These are phyloP conservation scores for Sporothrix mexicana DNA, from an alignment of 2,329 filamentous ascomycete genomes.

Conservation along the genomic window DNA sequence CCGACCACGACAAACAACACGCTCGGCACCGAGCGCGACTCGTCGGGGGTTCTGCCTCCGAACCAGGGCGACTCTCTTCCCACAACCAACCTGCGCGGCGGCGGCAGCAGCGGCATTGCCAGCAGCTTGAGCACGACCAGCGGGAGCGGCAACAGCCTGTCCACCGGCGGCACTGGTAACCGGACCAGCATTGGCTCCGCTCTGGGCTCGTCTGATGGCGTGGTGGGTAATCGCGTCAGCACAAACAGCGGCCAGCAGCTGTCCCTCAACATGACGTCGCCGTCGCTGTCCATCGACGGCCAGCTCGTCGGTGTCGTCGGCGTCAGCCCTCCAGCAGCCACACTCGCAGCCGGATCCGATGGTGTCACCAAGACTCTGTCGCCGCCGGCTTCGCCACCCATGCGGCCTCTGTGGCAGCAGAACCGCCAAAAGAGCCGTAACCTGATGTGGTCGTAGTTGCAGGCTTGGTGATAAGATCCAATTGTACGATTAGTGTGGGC, in stretches of 20 bases:
- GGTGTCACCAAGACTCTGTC: not conserved
- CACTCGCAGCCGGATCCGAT: not conserved
- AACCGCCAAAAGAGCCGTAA: constrained; percentile 57
- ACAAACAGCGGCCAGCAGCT: constrained; percentile 19
- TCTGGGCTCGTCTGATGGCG: not conserved
- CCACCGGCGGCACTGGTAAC: not conserved
- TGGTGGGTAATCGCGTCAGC: not conserved
- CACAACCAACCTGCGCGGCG: constrained; percentile 16
- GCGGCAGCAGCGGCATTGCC: constrained; percentile 21
- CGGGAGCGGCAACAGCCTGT: not conserved
- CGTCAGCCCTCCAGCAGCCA: constrained; percentile 13
- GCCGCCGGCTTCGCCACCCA: constrained; percentile 8
- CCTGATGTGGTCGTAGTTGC: constrained; percentile 48
- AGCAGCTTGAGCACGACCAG: not conserved
- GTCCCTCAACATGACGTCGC: constrained; percentile 28
- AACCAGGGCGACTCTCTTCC: not conserved
- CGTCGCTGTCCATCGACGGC: constrained; percentile 22
- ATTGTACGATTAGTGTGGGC: not conserved
- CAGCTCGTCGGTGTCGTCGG: not conserved
- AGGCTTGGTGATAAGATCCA: too few species aligned
- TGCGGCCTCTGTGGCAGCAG: constrained; percentile 60
- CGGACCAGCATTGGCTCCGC: not conserved
- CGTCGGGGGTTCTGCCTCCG: constrained; percentile 12
- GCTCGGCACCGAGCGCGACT: constrained; percentile 15
- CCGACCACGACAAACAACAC: not conserved